Conservation (phyloP, 1,284 basidiomycete genomes). For the Leccinum pachyderme region DNA sequence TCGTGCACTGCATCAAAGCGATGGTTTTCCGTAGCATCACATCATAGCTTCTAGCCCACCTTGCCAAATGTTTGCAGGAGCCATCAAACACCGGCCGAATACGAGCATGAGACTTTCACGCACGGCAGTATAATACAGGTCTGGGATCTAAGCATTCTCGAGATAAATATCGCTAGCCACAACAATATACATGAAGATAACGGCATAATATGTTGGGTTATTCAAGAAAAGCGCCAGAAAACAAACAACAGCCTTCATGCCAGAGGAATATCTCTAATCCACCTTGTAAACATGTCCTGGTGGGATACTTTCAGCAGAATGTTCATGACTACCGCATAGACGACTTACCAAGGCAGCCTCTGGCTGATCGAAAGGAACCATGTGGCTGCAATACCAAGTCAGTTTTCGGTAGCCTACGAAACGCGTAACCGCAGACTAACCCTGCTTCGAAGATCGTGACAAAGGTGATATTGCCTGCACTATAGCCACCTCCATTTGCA, state of each 20-base stretch:
- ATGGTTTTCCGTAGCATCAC: not conserved
- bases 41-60: not conserved
- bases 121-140: not conserved
- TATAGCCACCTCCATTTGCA: constrained; percentile 57
- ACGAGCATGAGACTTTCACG: not conserved
- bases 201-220: not conserved
- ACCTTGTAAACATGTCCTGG: constrained; percentile 37
- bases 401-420: not conserved
- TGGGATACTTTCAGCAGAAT: not conserved
- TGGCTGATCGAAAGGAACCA: constrained; percentile 85
- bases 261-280: constrained; percentile 42
- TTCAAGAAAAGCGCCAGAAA: not conserved
- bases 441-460: constrained; percentile 73
- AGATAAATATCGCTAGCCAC: not conserved
- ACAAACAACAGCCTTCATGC: constrained; percentile 7
- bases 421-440: constrained; percentile 38
- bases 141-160: not conserved
- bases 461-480: constrained; percentile 76
- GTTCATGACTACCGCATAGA: not conserved
- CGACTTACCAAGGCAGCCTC: constrained; percentile 65
- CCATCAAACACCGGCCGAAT: not conserved
- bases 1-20: not conserved
- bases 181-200: not conserved
- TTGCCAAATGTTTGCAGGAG: not conserved
- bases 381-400: constrained; percentile 52